These are phyloP conservation scores for Neurospora sp. DNA, from an alignment of 495 filamentous ascomycete species.

Conservation along the genomic window DNA sequence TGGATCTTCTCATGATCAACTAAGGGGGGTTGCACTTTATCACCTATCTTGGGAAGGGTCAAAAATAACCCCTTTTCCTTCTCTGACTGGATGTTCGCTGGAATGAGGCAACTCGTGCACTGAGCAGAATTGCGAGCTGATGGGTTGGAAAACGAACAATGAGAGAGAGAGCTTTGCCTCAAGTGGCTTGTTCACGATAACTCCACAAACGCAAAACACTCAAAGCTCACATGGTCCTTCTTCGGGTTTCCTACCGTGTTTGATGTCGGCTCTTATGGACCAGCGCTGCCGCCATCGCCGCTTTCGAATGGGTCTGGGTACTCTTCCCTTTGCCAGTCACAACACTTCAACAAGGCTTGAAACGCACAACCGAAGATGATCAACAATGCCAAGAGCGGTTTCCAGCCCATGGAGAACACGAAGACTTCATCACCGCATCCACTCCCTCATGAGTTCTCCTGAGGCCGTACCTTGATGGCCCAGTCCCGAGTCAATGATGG, in stretches of 20 bases:
- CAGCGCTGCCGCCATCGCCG: not conserved
- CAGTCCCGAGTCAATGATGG: not conserved
- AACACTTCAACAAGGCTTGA: not conserved
- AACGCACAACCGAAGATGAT: not conserved
- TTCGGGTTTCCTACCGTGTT: not conserved
- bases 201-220: not conserved
- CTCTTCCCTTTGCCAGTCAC: not conserved
- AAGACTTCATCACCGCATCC: not conserved
- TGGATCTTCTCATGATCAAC: not conserved
- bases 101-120: not conserved
- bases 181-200: not conserved
- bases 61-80: not conserved
- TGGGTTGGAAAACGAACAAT: not conserved
- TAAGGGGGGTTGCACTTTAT: not conserved
- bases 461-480: not conserved
- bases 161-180: not conserved
- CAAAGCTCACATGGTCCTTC: not conserved
- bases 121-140: not conserved
- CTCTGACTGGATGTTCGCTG: not conserved
- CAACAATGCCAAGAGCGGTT: not conserved
- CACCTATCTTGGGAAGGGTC: not conserved
- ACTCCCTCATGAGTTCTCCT: not conserved
- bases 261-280: not conserved
- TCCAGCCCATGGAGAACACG: not conserved
- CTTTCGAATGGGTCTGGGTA: not conserved